Evolutionary conservation across 2,329 filamentous ascomycete species (phyloP), one percentile per base, ranked within the genome.

Genomic region (Calonectria fujianensis): DNA sequence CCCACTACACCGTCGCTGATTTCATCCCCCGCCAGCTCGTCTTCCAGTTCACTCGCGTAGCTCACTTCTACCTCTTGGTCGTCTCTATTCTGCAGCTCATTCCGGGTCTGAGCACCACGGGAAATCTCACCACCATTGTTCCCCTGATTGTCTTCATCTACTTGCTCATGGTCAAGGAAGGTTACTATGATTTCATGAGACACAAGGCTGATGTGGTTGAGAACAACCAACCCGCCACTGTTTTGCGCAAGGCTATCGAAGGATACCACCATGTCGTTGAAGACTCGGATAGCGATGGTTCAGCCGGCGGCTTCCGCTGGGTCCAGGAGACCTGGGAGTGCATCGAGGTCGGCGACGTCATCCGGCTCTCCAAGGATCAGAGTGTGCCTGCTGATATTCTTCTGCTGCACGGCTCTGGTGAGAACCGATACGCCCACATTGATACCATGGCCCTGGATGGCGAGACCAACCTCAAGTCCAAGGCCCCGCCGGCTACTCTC

Each of bases 1-100:
- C 94, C 77, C 92, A 95, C 64, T 98, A 98, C 83, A 97, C 93
- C 27, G 85, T 95, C 3, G 96, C 93, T 89, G 94, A 96, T 83
- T 98, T 98, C 83, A 85, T 98, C 18, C 96, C 95, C 4, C 94
- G 95, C 76, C 96, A 98, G 82, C 84, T 98, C n/a, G 90, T 96
- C 74, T 96, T 95, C 70, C 95, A 98, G 81, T 97, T 97, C 82
- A 94, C 94, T 10, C 94, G 96, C 75, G 86, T 98, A 61, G 94
- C 94, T 77, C 98, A 98, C 84, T 96, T 97, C 81, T 91, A 97
- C 84, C 97, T 98, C 84, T 89, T 98, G 72, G 93, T 94, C 79
- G 92, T 98, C 77, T 94, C 95, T 52, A 93, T 97, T 74, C 89
- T 96, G 65, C 95, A 98, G 85, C 95, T 95, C 83, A 82, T 96